phyloP scores from a whole-genome alignment of 1,284 basidiomycete genomes.

The Naganishia liquefaciens region DNA sequence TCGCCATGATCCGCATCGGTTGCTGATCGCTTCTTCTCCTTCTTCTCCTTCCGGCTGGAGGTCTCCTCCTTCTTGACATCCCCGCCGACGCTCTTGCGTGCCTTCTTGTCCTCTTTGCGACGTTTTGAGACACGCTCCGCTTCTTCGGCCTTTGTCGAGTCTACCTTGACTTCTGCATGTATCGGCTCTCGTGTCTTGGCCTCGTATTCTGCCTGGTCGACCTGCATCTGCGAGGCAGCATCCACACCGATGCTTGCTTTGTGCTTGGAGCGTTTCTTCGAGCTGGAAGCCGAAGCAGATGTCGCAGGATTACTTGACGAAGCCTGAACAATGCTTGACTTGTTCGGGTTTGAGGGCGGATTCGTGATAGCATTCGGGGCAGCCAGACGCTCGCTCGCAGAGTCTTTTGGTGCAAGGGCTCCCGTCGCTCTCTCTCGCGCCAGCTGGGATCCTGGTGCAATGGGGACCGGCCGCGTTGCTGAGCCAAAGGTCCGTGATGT shows the following conservation, averaged over 20 bases:
- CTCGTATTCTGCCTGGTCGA: conserved; percentile 36
- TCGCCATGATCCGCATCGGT: conserved; percentile 30
- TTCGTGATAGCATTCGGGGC: conserved; percentile 28
- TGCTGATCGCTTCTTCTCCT: conserved; percentile 47
- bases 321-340: conserved; percentile 11
- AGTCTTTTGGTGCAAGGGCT: conserved; percentile 23
- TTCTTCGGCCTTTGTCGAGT: conserved; percentile 28
- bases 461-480: conserved; percentile 53
- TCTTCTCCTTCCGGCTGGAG: conserved; percentile 44
- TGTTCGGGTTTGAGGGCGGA: conserved; percentile 26
- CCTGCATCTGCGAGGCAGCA: conserved; percentile 20
- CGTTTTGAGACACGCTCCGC: conserved; percentile 23
- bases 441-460: conserved; percentile 30
- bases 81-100: conserved; percentile 25
- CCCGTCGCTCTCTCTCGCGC: conserved; percentile 37
- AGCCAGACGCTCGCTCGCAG: conserved; percentile 15
- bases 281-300: conserved; percentile 23
- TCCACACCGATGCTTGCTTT: conserved; percentile 22
- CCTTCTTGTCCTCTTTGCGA: conserved; percentile 31
- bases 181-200: conserved; percentile 11
- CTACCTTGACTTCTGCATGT: conserved; percentile 28
- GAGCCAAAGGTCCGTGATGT: conserved; percentile 80
- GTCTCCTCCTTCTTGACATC: conserved; percentile 40
- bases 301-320: conserved; percentile 24
- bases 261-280: conserved; percentile 27